Conservation (phyloP, 257 asterid species). For the Nicotiana tabacum region DNA sequence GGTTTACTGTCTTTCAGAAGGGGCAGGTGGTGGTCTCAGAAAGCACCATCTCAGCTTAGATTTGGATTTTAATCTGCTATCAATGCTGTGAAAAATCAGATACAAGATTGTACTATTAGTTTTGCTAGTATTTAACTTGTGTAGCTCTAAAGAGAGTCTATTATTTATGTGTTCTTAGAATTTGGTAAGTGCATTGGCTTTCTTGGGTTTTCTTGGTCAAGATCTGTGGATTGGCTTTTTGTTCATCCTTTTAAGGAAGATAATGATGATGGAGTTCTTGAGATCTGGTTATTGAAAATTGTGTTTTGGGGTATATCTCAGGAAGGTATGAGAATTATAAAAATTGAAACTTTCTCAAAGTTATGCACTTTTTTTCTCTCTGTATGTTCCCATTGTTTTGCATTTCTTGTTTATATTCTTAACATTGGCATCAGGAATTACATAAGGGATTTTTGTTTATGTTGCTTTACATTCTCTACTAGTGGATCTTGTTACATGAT, state of each 20-base stretch:
- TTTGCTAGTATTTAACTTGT: slow-evolving; percentile 23
- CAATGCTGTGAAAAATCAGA: slow-evolving; percentile 26
- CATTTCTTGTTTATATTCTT: slow-evolving; percentile 11
- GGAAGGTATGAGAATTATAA: slow-evolving; percentile 37
- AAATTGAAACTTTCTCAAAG: background rate
- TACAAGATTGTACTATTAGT: slow-evolving; percentile 10
- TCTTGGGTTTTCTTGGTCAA: slow-evolving; percentile 28
- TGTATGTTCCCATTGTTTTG: background rate
- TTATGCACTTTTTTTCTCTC: background rate
- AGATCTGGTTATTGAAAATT: slow-evolving; percentile 59
- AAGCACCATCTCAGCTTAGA: slow-evolving; percentile 26
- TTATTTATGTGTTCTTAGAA: slow-evolving; percentile 22
- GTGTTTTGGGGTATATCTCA: slow-evolving; percentile 22
- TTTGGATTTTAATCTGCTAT: slow-evolving; percentile 28
- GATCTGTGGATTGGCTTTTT: slow-evolving; percentile 41
- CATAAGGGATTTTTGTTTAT: background rate
- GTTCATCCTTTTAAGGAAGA: slow-evolving; percentile 17
- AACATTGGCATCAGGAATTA: slow-evolving; percentile 1
- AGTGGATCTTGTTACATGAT: slow-evolving; percentile 25
- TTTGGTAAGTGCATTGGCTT: slow-evolving; percentile 23
- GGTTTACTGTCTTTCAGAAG: slow-evolving; percentile 26
- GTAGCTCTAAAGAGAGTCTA: background rate
- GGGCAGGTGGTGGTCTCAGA: slow-evolving; percentile 20
- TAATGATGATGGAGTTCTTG: slow-evolving; percentile 35
- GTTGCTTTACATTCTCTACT: slow-evolving; percentile 4